These are phyloP conservation scores for Rhizoctonia solani DNA, from an alignment of 1,284 basidiomycete genomes.

Conservation along the genomic window DNA sequence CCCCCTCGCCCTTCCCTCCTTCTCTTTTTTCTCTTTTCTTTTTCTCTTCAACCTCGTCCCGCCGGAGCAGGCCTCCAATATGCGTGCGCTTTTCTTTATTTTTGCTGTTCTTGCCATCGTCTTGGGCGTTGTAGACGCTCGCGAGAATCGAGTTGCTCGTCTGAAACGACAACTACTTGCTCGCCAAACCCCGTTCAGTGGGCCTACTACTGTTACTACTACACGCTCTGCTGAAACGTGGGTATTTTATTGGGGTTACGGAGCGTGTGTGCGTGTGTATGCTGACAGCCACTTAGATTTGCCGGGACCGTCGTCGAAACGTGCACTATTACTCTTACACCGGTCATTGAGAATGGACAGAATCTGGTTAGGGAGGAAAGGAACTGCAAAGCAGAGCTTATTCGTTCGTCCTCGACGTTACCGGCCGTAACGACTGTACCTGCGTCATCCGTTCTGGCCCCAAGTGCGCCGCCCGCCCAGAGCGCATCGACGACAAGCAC, in stretches of 20 bases:
- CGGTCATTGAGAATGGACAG: slow-evolving; percentile 53
- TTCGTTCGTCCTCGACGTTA: slow-evolving; percentile 16
- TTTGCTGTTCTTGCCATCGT: slow-evolving; percentile 3
- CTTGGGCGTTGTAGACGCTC: slow-evolving; percentile 9
- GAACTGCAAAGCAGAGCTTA: slow-evolving; percentile 55
- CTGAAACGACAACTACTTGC: slow-evolving; percentile 18
- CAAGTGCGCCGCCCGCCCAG: slow-evolving; percentile 15
- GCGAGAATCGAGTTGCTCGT: slow-evolving; percentile 21
- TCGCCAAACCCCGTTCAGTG: slow-evolving; percentile 5
- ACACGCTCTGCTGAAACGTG: slow-evolving; percentile 25
- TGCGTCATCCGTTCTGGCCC: slow-evolving; percentile 12
- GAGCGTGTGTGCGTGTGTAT: slow-evolving; percentile 5
- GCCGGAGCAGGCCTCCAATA: slow-evolving; percentile 34
- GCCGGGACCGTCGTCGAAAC: slow-evolving; percentile 56
- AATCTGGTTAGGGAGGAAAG: slow-evolving; percentile 59
- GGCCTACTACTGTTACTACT: slow-evolving; percentile 24
- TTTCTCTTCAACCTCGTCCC: slow-evolving; percentile 39
- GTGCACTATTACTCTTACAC: slow-evolving; percentile 66
- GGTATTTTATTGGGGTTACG: neutral
- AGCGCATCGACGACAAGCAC: neutral
- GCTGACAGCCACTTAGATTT: slow-evolving; percentile 49
- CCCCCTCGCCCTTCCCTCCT: no score
- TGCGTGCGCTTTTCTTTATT: slow-evolving; percentile 37
- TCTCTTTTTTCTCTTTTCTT: slow-evolving; percentile 49
- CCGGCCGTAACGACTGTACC: slow-evolving; percentile 7